Conservation (phyloP, 2,329 filamentous ascomycete genomes). For the Teratosphaeria pseudoeucalypti region DNA sequence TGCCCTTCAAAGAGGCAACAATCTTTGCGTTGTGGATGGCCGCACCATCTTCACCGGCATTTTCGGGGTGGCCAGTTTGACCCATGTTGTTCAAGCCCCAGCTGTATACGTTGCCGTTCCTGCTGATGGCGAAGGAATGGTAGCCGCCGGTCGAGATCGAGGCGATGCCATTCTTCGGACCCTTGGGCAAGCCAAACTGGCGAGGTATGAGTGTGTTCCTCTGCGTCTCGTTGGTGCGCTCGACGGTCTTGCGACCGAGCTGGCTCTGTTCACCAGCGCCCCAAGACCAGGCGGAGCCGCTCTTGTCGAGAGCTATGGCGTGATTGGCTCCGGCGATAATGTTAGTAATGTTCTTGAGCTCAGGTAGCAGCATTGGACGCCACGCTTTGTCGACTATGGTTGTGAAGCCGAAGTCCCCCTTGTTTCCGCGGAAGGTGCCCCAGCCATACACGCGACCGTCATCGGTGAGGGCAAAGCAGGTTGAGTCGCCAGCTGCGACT, state of each 20-base stretch:
- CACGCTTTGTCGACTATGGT: conserved; percentile 41
- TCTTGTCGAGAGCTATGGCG: conserved; percentile 56
- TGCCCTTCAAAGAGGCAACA: conserved; percentile 52
- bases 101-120: conserved; percentile 58
- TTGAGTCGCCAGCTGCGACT: conserved; percentile 62
- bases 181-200: conserved; percentile 43
- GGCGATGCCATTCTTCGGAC: conserved; percentile 41
- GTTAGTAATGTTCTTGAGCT: conserved; percentile 54
- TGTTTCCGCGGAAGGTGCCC: conserved; percentile 67
- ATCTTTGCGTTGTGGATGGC: conserved; percentile 59
- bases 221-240: conserved; percentile 38
- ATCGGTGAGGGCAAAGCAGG: conserved; percentile 64
- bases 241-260: conserved; percentile 53
- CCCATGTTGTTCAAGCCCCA: conserved; percentile 87
- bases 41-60: conserved; percentile 56
- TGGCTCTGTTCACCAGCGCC: conserved; percentile 62
- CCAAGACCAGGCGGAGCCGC: conserved; percentile 58
- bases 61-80: conserved; percentile 56
- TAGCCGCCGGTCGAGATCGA: conserved; percentile 62
- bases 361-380: conserved; percentile 46
- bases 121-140: conserved; percentile 66
- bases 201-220: conserved; percentile 45
- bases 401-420: conserved; percentile 55
- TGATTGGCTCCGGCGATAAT: conserved; percentile 61
- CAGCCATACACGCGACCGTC: conserved; percentile 70